Evolutionary conservation across 1,284 basidiomycete genomes (phyloP).

Genomic region (Inonotus hispidus): DNA sequence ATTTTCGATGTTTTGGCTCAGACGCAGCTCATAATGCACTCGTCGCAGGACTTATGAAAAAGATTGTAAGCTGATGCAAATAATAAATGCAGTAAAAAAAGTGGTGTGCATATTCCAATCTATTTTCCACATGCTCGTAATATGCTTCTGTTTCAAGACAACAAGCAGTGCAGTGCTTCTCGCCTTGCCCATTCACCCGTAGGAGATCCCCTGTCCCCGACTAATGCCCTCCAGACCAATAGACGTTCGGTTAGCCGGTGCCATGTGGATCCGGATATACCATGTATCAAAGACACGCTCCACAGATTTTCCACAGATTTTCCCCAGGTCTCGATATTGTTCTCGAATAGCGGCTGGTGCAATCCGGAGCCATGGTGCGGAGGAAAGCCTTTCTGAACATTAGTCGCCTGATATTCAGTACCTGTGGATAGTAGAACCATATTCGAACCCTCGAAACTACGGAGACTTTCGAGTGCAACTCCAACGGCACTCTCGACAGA

Average conservation of each 20-base stretch:
- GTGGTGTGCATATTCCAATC: too few relatives aligned
- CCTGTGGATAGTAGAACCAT: conserved; percentile 12
- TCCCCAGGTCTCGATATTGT: conserved; percentile 40
- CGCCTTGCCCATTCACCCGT: conserved; percentile 45
- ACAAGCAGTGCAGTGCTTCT: conserved; percentile 20
- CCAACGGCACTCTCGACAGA: conserved; percentile 1
- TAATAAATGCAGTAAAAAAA: too few relatives aligned
- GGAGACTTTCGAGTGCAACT: conserved; percentile 28
- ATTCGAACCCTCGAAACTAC: conserved; percentile 32
- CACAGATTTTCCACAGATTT: conserved; percentile 52
- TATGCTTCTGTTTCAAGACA: neutral
- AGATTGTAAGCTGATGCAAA: too few relatives aligned
- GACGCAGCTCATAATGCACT: too few relatives aligned
- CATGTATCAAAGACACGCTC: conserved; percentile 44
- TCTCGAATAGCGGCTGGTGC: conserved; percentile 25
- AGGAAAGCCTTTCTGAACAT: conserved; percentile 19
- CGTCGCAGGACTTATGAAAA: too few relatives aligned
- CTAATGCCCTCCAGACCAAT: conserved; percentile 48
- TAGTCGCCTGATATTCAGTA: neutral
- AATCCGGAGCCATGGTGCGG: conserved; percentile 39
- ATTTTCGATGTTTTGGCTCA: too few relatives aligned
- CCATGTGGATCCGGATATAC: conserved; percentile 38
- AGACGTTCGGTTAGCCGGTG: conserved; percentile 46
- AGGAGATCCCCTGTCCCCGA: conserved; percentile 30
- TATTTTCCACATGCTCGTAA: neutral